These are phyloP conservation scores for Mortierella antarctica DNA, from an alignment of 192 early-diverging fungal species.

Conservation along the genomic window DNA sequence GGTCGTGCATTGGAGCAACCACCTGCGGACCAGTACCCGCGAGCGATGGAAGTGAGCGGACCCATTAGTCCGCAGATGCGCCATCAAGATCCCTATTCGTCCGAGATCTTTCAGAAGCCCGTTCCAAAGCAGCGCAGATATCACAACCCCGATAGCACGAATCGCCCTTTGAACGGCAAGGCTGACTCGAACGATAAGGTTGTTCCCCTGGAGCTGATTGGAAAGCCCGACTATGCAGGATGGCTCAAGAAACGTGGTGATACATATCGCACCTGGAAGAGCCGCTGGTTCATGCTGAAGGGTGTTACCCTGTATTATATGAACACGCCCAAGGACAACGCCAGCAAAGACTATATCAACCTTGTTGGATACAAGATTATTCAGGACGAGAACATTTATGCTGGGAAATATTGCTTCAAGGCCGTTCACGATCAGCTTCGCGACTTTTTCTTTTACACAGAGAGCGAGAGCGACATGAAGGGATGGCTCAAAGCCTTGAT, in stretches of 20 bases:
- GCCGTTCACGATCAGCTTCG: constrained; percentile 66
- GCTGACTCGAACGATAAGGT: constrained; percentile 39
- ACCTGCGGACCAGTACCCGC: constrained; percentile 21
- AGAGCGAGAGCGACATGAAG: constrained; percentile 60
- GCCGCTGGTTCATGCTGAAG: constrained; percentile 71
- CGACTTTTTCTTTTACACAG: constrained; percentile 70
- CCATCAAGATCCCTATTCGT: constrained; percentile 21
- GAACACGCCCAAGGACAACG: constrained; percentile 59
- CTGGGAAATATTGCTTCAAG: constrained; percentile 73
- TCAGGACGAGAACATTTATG: constrained; percentile 67
- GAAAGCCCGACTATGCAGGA: constrained; percentile 67
- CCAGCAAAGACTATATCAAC: constrained; percentile 69
- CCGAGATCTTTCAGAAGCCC: constrained; percentile 14
- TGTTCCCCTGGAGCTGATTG: constrained; percentile 43
- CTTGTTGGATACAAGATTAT: constrained; percentile 69
- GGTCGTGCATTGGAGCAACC: constrained; percentile 1
- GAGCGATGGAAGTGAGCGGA: constrained; percentile 11
- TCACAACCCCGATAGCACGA: constrained; percentile 30
- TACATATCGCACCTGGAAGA: constrained; percentile 70
- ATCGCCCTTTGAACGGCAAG: constrained; percentile 33
- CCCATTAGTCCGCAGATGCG: constrained; percentile 13
- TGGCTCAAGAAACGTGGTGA: constrained; percentile 70
- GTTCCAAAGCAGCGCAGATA: constrained; percentile 31
- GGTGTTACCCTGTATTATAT: constrained; percentile 68
- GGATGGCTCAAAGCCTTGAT: constrained; percentile 70